Conservation (phyloP, 345 rosid genomes). For the Linum lewisii region DNA sequence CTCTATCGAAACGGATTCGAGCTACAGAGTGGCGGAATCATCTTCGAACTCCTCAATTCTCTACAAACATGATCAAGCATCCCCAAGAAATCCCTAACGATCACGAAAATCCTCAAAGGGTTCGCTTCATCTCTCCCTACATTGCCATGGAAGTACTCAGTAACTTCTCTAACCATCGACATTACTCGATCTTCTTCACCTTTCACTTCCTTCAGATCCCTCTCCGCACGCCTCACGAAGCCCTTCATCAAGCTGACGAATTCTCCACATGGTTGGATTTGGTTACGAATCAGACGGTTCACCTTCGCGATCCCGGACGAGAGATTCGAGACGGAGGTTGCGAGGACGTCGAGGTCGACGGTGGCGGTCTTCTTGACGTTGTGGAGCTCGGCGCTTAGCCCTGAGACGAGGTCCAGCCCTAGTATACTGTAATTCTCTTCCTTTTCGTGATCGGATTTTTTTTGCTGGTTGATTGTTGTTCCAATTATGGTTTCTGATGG, state of each 20-base stretch:
- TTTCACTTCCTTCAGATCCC: slow-evolving; percentile 48
- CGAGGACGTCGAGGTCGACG: slow-evolving; percentile 76
- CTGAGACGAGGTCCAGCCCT: slow-evolving; percentile 89
- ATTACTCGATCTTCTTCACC: slow-evolving; percentile 67
- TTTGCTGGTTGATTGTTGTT: slow-evolving; percentile 46
- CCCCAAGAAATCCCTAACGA: slow-evolving; percentile 91
- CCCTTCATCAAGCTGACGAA: slow-evolving; percentile 52
- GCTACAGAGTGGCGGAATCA: slow-evolving; percentile 42
- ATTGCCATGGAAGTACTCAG: slow-evolving; percentile 92
- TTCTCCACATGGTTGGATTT: slow-evolving; percentile 25
- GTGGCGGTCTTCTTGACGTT: slow-evolving; percentile 93
- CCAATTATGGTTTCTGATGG: slow-evolving; percentile 92
- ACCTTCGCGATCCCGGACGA: slow-evolving; percentile 52
- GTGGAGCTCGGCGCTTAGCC: slow-evolving; percentile 66
- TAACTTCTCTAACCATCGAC: slow-evolving; percentile 58
- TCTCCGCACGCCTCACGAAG: slow-evolving; percentile 48
- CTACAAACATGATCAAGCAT: slow-evolving; percentile 91
- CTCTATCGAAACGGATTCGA: slow-evolving; percentile 65
- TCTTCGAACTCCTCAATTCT: slow-evolving; percentile 65
- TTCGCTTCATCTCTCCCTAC: slow-evolving; percentile 79
- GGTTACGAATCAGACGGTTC: slow-evolving; percentile 35
- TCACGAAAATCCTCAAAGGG: slow-evolving; percentile 83
- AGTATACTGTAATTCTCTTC: slow-evolving; percentile 85
- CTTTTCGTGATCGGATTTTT: slow-evolving; percentile 50
- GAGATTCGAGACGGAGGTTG: slow-evolving; percentile 66